A percentile compares a stretch with the other conserved stretches of the same genome.
phyloP scores from a whole-genome alignment of 768 basidiomycete species.

The Termitomyces sp. region DNA sequence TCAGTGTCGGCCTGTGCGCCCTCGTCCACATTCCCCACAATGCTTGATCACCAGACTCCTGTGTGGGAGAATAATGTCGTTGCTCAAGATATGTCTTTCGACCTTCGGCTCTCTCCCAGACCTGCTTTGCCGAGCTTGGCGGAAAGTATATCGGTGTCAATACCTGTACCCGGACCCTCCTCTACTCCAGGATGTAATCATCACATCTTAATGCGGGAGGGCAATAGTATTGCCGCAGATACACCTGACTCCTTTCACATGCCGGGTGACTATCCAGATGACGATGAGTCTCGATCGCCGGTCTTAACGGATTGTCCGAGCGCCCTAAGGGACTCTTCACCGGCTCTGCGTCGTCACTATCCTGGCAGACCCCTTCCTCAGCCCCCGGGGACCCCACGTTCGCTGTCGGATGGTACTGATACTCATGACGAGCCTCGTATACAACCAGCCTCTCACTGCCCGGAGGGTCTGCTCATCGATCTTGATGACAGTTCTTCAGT shows the following conservation, averaged over 20 bases:
- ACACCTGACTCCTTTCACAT: neutral
- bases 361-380: constrained; percentile 56
- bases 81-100: neutral
- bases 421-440: constrained; percentile 22
- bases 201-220: neutral
- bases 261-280: constrained; percentile 1
- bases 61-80: neutral
- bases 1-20: neutral
- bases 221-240: neutral
- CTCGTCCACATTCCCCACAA: neutral
- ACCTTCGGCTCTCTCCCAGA: neutral
- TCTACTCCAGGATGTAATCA: neutral
- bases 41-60: neutral
- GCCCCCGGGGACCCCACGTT: constrained; percentile 27
- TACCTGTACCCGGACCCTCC: neutral
- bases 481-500: constrained; percentile 36
- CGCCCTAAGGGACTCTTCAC: constrained; percentile 23
- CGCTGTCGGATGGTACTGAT: constrained; percentile 28
- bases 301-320: neutral
- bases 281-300: constrained; percentile 1
- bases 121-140: neutral
- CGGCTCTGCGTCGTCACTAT: constrained; percentile 41
- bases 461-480: constrained; percentile 58
- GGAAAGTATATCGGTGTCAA: neutral
- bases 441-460: constrained; percentile 23